Evolutionary conservation across 2,329 filamentous ascomycete genomes (phyloP), one percentile per base, ranked within the genome.

Genomic region (Colletotrichum cereale): DNA sequence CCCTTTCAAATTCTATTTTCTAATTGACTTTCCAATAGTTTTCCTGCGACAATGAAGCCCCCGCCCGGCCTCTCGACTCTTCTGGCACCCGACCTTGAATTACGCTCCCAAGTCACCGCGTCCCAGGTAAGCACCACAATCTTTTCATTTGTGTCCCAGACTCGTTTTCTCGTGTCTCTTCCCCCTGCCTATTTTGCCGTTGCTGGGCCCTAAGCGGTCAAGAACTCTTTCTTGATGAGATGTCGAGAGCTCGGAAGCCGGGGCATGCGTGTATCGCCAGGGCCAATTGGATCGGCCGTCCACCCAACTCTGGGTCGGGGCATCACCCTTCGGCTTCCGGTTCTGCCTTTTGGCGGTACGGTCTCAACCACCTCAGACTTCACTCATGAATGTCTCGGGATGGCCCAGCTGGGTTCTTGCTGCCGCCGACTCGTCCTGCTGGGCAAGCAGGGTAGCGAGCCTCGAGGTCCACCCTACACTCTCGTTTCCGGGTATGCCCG

Each of bases 401-500:
- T 21, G 65, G 48, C 12, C 38, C 65, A 67, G 57, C 50, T 1
- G 57, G 48, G 31, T 56, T 29, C 21, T 55, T 36, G 31, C 29
- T 34, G 38, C 26, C n/a, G 21, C 48, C 31, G 48, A 52, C 21
- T 42, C 61, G 65, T 47, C 16, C 57, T 52, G 64, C 44, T 62
- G 65, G 57, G 57, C 47, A 53, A 38, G 40, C 65, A 53, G 57
- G 50, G 40, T 47, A 64, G 57, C 66, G 52, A 24, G 53, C 40
- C 61, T 63, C 29, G 58, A 67, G 65, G 40, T 16, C 26, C 31
- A 50, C 64, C 64, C 64, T 50, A 66, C 56, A 50, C 64, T 66
- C 64, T 60, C 57, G 64, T 66, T 62, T 53, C 64, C 55, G 64
- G 64, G 64, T 66, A 47, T 66, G 62, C 34, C 55, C 47, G 62